Conservation (phyloP, 1,284 basidiomycete species). For the Moesziomyces sp. region DNA sequence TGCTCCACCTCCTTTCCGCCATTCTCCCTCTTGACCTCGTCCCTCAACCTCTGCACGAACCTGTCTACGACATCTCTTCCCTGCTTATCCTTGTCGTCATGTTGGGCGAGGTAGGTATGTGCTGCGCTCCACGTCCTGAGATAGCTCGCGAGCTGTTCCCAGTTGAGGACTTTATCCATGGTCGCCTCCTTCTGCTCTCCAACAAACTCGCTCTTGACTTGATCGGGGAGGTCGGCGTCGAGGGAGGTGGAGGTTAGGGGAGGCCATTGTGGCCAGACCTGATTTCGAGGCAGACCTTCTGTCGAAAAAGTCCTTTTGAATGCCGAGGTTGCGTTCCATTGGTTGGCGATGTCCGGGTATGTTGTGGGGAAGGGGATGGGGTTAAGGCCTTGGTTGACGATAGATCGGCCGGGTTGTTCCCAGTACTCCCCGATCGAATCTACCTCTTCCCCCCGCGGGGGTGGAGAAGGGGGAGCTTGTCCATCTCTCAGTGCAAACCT, state of each 20-base stretch:
- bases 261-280: conserved; percentile 35
- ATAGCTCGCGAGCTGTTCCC: conserved; percentile 77
- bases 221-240: background rate
- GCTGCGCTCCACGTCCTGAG: conserved; percentile 79
- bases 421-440: conserved; percentile 79
- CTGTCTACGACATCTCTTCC: conserved; percentile 46
- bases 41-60: conserved; percentile 19
- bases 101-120: conserved; percentile 76
- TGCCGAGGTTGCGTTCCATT: conserved; percentile 39
- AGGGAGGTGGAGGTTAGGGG: conserved; percentile 11
- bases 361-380: conserved; percentile 75
- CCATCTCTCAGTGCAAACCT: conserved; percentile 71
- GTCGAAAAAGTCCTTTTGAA: conserved; percentile 38
- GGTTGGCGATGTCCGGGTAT: conserved; percentile 68
- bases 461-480: background rate
- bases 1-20: conserved; percentile 22
- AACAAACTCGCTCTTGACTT: conserved; percentile 9
- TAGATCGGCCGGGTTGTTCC: conserved; percentile 81
- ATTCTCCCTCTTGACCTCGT: conserved; percentile 16
- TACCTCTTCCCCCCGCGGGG: background rate
- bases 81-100: conserved; percentile 71
- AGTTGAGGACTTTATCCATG: conserved; percentile 75
- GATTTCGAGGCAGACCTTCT: conserved; percentile 7
- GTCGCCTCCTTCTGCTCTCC: conserved; percentile 7
- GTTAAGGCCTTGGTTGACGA: conserved; percentile 78